Conservation (phyloP, 163 green algal species). For the Scenedesmus sp. region DNA sequence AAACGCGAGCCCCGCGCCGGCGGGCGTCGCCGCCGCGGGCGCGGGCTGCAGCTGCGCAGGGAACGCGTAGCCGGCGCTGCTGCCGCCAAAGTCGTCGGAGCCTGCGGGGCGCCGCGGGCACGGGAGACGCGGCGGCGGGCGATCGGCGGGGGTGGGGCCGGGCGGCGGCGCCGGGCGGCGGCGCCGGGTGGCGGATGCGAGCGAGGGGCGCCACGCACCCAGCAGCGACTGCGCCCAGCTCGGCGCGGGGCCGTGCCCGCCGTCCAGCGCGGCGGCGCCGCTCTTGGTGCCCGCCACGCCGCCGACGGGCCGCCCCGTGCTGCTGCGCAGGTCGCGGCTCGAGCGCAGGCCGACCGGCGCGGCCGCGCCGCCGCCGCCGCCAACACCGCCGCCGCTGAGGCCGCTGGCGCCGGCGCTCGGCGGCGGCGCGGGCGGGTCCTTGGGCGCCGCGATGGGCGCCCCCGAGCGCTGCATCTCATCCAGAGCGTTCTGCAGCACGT, state of each 20-base stretch:
- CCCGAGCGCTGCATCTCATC: constrained; percentile 40
- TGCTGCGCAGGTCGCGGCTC: constrained; percentile 24
- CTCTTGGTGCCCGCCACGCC: not conserved
- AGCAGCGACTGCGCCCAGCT: constrained; percentile 41
- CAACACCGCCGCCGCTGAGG: not conserved
- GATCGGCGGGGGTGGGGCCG: too few species aligned
- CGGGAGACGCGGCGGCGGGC: not conserved
- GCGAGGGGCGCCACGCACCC: constrained; percentile 9
- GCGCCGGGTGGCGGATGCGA: not conserved
- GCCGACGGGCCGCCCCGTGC: too few species aligned
- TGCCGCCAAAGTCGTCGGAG: constrained; percentile 32
- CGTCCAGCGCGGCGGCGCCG: not conserved
- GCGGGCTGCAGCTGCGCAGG: not conserved
- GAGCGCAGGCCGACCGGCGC: not conserved
- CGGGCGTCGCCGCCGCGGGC: not conserved
- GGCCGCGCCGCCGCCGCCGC: not conserved
- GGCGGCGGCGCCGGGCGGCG: too few species aligned
- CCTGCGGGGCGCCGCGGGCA: not conserved
- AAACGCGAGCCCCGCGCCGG: too few species aligned
- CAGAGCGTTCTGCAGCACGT: constrained; percentile 37
- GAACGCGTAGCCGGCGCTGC: not conserved
- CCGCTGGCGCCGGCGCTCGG: not conserved
- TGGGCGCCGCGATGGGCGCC: constrained; percentile 18
- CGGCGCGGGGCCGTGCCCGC: constrained; percentile 12
- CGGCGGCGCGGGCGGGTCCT: not conserved